Evolutionary conservation across 768 basidiomycete genomes (phyloP), one percentile per base, ranked within the genome.

Genomic region (Tremella yokohamensis): DNA sequence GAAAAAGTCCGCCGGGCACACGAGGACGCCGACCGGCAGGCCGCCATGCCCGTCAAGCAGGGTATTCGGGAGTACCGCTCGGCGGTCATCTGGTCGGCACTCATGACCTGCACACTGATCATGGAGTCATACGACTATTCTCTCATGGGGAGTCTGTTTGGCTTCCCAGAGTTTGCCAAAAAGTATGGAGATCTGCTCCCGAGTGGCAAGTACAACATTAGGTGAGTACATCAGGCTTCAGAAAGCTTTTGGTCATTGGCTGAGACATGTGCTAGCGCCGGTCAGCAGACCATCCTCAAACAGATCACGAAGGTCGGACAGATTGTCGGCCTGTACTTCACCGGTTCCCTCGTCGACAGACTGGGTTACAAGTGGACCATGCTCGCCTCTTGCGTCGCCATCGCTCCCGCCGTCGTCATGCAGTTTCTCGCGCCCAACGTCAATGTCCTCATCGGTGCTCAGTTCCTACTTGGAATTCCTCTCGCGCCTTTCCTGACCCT

Each of bases 271-370:
- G 49, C 18, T 20, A 49, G 47, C 37, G 54, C 54, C 22, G 47
- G 49, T 7, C 24, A 49, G 18, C 54, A 56, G 29, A 50, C 54
- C 22, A 18, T 56, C 48, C 47, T 56, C 12, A 56, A 56, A 37
- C 54, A 56, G 24, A 49, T 56, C 26, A 56, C 54, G 12, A 56
- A 56, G 26, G 47, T n/a, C 26, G 54, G 54, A n/a, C 54, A 56
- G 47, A 12, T 57, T 40, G 29, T 57, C 39, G 56, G 56, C 2
- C 53, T 57, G 13, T 49, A 20, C 29, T 2, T 38, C 20, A 34
- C 52, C 48, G 56, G 49, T 49, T 8, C 25, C 16, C 25, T 57
- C 26, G 19, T 16, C 54, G 58, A 63, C 50, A 9, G 45, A 15
- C 29, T 49, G 9, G 52, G 52, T 2, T 53, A 45, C 54, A 55